Evolutionary conservation across 139 green algal genomes (phyloP), one percentile per base, ranked within the genome.

Genomic region (Closterium sp.): DNA sequence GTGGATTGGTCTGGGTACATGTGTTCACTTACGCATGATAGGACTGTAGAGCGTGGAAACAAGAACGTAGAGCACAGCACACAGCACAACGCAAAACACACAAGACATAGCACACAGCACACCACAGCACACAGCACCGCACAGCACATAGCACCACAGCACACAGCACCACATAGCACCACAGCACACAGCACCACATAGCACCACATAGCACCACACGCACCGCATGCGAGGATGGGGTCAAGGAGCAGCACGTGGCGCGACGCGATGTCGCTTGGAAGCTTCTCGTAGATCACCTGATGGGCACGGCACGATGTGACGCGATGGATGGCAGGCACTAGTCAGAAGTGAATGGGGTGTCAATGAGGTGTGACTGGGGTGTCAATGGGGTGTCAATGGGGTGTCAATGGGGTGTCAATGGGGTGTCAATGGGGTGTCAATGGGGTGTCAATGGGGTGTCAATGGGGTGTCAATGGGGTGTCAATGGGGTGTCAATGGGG

Each of bases 221-320:
- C 69, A 92, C 89, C 98, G 0, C 97, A 99, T 25, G 95, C 97
- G 66, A 99, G 94, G 31, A 99, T 96, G 33, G 98, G 98, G 89
- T 99, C 98, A 95, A 99, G 95, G 21, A 99, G 94, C 89, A 99
- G 92, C 89, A 99, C 98, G 91, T 98, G 96, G 19, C 98, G 95
- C 38, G 98, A 91, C 4, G 96, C 95, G 86, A 99, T 98, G 96
- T 99, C 98, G 7, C 81, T 88, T 1, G 98, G 98, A n/a, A 99
- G 96, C 95, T 98, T 99, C 95, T 99, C 97, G 93, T 99, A 99
- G 30, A 98, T 96, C 32, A 98, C 94, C 93, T 94, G 86, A 6
- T 10, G 9, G 55, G 25, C 12, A 28, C 25, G 55, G 12, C 34
- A 31, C n/a, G 0, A 28, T 76, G 55, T 76, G 55, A 3, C 34